Percentiles rank a stretch among this genome's conserved stretches.
Evolutionary conservation across 805 yeast genomes (phyloP).

Genomic region (Candida ascalaphidarum): DNA sequence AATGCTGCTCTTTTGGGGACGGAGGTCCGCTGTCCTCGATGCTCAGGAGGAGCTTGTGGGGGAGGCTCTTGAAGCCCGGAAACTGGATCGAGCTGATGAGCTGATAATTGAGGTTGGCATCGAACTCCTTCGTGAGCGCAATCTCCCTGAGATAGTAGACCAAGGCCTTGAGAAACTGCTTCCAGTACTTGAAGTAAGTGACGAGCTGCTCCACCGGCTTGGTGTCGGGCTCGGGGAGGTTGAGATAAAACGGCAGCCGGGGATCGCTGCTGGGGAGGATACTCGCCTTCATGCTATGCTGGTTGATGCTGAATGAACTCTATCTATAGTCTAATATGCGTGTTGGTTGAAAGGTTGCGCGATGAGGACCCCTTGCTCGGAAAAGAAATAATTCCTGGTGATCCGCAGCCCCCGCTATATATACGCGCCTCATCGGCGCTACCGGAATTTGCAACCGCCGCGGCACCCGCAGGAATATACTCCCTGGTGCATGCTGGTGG

Average conservation of each 20-base stretch:
- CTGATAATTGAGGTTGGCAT: slow-evolving; percentile 27
- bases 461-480: no score
- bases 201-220: slow-evolving; percentile 32
- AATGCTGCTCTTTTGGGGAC: not conserved
- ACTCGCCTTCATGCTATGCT: slow-evolving; percentile 1
- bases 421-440: not conserved
- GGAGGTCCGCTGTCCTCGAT: not conserved
- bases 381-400: no score
- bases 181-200: slow-evolving; percentile 31
- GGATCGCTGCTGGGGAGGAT: slow-evolving; percentile 25
- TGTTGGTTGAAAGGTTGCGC: not conserved
- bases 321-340: not conserved
- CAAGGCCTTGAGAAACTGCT: slow-evolving; percentile 27
- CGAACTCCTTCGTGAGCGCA: slow-evolving; percentile 38
- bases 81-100: slow-evolving; percentile 28
- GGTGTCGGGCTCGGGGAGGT: slow-evolving; percentile 29
- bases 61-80: slow-evolving; percentile 38
- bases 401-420: not conserved
- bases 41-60: slow-evolving; percentile 7
- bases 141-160: slow-evolving; percentile 33
- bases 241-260: slow-evolving; percentile 28
- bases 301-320: not conserved
- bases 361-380: not conserved
- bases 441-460: no score
- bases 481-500: no score